Evolutionary conservation across 306 rosid species (phyloP).

Genomic region (Pachyrhizus erosus): DNA sequence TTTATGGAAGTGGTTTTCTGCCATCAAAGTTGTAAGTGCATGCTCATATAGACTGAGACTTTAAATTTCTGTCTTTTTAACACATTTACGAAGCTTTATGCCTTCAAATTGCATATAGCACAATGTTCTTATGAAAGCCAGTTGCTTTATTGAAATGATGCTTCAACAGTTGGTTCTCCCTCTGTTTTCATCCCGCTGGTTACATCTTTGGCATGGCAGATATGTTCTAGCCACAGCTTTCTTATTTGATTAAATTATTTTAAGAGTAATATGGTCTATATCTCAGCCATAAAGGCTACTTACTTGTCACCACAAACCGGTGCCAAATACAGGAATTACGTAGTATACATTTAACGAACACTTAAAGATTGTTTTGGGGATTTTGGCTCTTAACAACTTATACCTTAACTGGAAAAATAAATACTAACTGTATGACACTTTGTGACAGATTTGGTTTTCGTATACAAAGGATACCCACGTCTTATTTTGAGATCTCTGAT

Average conservation of each 20-base stretch:
- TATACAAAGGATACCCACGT: slow-evolving; percentile 49
- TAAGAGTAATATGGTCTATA: slow-evolving; percentile 29
- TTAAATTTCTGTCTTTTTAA: slow-evolving; percentile 17
- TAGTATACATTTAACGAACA: slow-evolving; percentile 17
- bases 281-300: slow-evolving; percentile 33
- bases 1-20: slow-evolving; percentile 66
- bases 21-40: slow-evolving; percentile 67
- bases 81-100: slow-evolving; percentile 5
- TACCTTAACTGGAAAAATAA: slow-evolving; percentile 17
- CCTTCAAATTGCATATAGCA: slow-evolving; percentile 6
- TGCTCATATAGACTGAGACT: slow-evolving; percentile 36
- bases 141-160: slow-evolving; percentile 1
- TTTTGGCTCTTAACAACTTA: slow-evolving; percentile 32
- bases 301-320: slow-evolving; percentile 27
- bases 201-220: slow-evolving; percentile 26
- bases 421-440: slow-evolving; percentile 43
- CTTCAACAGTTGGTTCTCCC: slow-evolving; percentile 17
- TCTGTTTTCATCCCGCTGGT: slow-evolving; percentile 19
- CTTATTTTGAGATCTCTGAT: slow-evolving; percentile 66
- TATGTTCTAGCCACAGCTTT: background rate
- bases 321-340: slow-evolving; percentile 14
- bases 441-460: slow-evolving; percentile 60
- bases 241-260: slow-evolving; percentile 30
- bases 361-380: slow-evolving; percentile 20
- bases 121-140: background rate